Evolutionary conservation across 1,139 yeast species (phyloP).

Genomic region (Ogataea hybrid): DNA sequence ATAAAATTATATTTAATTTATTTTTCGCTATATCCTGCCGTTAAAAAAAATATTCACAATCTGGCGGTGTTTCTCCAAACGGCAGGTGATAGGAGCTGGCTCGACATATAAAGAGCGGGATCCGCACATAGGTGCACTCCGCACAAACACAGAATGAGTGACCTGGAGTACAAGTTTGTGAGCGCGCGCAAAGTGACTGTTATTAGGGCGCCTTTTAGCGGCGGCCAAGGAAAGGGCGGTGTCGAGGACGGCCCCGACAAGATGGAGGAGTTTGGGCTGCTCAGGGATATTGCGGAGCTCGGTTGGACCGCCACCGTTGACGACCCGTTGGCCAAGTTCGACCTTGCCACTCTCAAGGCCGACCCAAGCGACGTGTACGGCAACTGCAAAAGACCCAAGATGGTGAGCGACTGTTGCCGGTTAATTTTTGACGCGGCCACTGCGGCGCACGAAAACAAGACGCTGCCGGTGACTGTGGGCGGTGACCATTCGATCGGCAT

Average conservation of each 20-base stretch:
- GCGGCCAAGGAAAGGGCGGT: constrained; percentile 96
- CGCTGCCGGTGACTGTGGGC: constrained; percentile 82
- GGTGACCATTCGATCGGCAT: constrained; percentile 98
- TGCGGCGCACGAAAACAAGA: constrained; percentile 45
- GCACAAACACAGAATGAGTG: constrained; percentile 7
- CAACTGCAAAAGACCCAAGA: constrained; percentile 67
- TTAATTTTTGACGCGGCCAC: constrained; percentile 62
- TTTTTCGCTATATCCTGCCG: constrained; percentile 9
- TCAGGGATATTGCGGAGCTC: constrained; percentile 55
- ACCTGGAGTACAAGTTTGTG: constrained; percentile 45
- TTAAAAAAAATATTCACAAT: not conserved
- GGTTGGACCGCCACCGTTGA: constrained; percentile 69
- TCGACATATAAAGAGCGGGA: not conserved
- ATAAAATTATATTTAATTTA: not conserved
- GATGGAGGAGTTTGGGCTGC: constrained; percentile 69
- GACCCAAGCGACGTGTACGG: constrained; percentile 48
- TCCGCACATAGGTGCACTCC: not conserved
- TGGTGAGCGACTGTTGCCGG: constrained; percentile 74
- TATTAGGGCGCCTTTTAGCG: constrained; percentile 86
- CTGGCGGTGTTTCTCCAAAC: constrained; percentile 8
- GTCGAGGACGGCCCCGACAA: constrained; percentile 93
- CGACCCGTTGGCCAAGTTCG: constrained; percentile 54
- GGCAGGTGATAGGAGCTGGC: constrained; percentile 1
- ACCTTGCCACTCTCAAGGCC: constrained; percentile 41
- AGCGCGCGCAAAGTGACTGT: constrained; percentile 57